Conservation (phyloP, 169 alveolate species). For the Plasmodium berghei region DNA sequence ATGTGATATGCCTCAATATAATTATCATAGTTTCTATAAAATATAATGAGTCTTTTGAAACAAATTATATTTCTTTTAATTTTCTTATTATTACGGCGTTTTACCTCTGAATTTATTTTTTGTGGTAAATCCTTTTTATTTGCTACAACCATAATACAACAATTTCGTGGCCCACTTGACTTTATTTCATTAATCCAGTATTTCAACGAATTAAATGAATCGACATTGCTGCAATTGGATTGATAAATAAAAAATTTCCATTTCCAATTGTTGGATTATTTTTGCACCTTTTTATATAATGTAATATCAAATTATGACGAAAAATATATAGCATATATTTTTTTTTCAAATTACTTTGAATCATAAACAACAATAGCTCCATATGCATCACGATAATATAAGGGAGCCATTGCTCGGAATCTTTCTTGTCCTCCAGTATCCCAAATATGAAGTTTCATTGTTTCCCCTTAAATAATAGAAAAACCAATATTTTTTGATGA, state of each 20-base stretch:
- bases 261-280: too few species aligned
- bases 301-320: not conserved
- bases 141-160: conserved; percentile 84
- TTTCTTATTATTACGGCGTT: not conserved
- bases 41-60: conserved; percentile 1
- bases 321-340: not conserved
- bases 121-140: conserved; percentile 83
- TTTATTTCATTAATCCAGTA: conserved; percentile 85
- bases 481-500: not conserved
- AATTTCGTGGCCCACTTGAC: conserved; percentile 81
- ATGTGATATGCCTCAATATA: not conserved
- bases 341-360: conserved; percentile 77
- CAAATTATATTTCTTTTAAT: not conserved
- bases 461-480: conserved; percentile 77
- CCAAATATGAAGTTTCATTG: conserved; percentile 92
- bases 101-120: conserved; percentile 69
- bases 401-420: conserved; percentile 90
- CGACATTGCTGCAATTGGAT: conserved; percentile 53
- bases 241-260: not conserved
- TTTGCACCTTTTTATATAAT: not conserved
- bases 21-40: not conserved
- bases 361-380: conserved; percentile 93
- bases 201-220: conserved; percentile 79
- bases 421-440: conserved; percentile 96
- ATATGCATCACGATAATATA: conserved; percentile 92